Conservation (phyloP, 2,329 filamentous ascomycete genomes). For the Fusarium brevicatenulatum region DNA sequence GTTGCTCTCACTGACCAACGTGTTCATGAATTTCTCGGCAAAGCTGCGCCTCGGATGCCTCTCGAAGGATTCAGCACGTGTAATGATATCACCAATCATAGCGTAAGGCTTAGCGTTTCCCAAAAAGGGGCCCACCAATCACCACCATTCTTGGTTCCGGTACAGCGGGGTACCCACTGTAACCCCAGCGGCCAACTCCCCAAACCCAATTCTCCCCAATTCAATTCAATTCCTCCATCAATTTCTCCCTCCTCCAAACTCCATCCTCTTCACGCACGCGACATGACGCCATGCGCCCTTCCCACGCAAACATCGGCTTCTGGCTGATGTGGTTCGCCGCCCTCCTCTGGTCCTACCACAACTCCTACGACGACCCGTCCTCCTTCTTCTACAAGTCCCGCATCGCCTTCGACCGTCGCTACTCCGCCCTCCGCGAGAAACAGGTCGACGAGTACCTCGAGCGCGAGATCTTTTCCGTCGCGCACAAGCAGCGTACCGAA, state of each 20-base stretch:
- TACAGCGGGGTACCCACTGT: slow-evolving; percentile 7
- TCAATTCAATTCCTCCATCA: neutral
- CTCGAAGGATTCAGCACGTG: neutral
- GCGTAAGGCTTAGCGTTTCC: neutral
- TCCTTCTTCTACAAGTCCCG: slow-evolving; percentile 48
- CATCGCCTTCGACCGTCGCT: slow-evolving; percentile 44
- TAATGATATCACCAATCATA: neutral
- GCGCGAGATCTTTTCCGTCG: slow-evolving; percentile 29
- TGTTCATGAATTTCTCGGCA: neutral
- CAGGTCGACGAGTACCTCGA: slow-evolving; percentile 42
- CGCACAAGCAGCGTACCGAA: slow-evolving; percentile 16
- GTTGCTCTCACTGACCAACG: no score
- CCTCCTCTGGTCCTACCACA: slow-evolving; percentile 43
- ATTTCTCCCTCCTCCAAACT: no score
- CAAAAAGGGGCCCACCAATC: neutral
- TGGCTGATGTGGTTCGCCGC: slow-evolving; percentile 46
- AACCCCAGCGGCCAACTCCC: neutral
- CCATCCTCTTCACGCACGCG: neutral
- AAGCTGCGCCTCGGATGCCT: neutral
- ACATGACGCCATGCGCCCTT: slow-evolving; percentile 42
- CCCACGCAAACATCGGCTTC: slow-evolving; percentile 47
- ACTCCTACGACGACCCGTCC: slow-evolving; percentile 50
- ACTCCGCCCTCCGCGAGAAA: slow-evolving; percentile 40
- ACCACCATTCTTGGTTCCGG: rapidly evolving
- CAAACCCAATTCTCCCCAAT: neutral